A percentile compares a stretch with the other conserved stretches of the same genome.
Conservation (phyloP, 108 stramenopile species). For the Phaeodactylum tricornutum region DNA sequence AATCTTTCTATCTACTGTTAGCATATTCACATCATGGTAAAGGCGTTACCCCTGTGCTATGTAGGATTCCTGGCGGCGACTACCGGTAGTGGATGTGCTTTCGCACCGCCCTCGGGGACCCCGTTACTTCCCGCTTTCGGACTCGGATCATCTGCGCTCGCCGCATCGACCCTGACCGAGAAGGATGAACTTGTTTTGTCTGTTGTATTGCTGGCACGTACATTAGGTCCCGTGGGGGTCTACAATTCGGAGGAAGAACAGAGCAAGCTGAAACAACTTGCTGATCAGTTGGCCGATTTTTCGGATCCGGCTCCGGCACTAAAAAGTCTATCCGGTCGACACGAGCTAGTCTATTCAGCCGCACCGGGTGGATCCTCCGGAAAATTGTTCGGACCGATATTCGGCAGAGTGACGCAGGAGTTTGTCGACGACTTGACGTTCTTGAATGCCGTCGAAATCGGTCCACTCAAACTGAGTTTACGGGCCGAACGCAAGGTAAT, state of each 20-base stretch:
- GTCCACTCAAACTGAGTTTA: conserved; percentile 28
- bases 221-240: conserved; percentile 32
- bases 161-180: background rate
- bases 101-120: too few species aligned
- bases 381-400: conserved; percentile 23
- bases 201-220: background rate
- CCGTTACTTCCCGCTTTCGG: too few species aligned
- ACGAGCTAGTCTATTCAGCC: conserved; percentile 32
- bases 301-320: conserved; percentile 13
- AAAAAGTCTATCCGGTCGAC: conserved; percentile 20
- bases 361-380: conserved; percentile 31
- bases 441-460: conserved; percentile 35
- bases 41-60: too few species aligned
- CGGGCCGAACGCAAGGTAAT: conserved; percentile 24
- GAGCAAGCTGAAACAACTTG: conserved; percentile 8
- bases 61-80: too few species aligned
- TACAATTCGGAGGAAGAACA: conserved; percentile 30
- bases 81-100: too few species aligned
- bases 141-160: too few species aligned
- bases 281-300: background rate
- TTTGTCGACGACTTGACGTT: conserved; percentile 26
- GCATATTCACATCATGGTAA: too few species aligned
- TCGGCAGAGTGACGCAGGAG: conserved; percentile 35
- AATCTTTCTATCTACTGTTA: too few species aligned
- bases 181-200: background rate